These are phyloP conservation scores for Pascua guehoae DNA, from an alignment of 1,284 basidiomycete genomes.

Conservation along the genomic window DNA sequence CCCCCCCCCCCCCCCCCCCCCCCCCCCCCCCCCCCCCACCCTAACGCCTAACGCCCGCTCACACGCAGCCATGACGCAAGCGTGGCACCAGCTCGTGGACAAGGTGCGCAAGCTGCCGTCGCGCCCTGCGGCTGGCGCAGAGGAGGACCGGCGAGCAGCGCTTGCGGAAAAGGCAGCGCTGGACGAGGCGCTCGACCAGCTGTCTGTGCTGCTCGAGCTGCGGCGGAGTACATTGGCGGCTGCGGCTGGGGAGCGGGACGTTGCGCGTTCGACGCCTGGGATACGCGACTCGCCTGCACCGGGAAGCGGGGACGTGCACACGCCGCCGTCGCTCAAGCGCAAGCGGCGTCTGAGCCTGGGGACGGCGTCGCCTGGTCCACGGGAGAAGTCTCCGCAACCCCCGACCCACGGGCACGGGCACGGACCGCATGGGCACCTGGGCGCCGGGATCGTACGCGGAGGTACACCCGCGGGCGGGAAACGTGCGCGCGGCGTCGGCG, in stretches of 20 bases:
- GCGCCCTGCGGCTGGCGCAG: constrained; percentile 3
- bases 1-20: background rate
- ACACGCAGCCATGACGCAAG: constrained; percentile 29
- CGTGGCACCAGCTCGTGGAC: constrained; percentile 43
- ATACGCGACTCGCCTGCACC: constrained; percentile 8
- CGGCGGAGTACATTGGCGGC: constrained; percentile 1
- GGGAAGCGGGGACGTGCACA: constrained; percentile 5
- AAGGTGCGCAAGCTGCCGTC: constrained; percentile 36
- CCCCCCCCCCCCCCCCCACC: background rate
- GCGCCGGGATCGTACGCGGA: background rate
- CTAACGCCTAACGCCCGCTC: background rate
- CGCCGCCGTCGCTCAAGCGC: constrained; percentile 16
- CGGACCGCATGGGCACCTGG: too few species aligned
- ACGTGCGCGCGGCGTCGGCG: constrained; percentile 20
- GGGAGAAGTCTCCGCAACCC: constrained; percentile 15
- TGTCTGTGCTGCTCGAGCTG: constrained; percentile 30
- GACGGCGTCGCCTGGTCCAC: constrained; percentile 9
- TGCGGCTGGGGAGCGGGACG: constrained; percentile 2
- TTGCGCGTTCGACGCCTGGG: too few species aligned
- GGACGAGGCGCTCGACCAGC: constrained; percentile 39
- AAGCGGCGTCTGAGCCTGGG: constrained; percentile 15
- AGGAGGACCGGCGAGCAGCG: constrained; percentile 14
- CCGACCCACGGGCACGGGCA: constrained; percentile 11
- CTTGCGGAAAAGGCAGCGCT: constrained; percentile 28
- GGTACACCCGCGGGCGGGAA: constrained; percentile 10